A percentile compares a stretch with the other conserved stretches of the same genome.
phyloP scores from a whole-genome alignment of 164 flowering plant genomes.

The Vitis rotundifolia region DNA sequence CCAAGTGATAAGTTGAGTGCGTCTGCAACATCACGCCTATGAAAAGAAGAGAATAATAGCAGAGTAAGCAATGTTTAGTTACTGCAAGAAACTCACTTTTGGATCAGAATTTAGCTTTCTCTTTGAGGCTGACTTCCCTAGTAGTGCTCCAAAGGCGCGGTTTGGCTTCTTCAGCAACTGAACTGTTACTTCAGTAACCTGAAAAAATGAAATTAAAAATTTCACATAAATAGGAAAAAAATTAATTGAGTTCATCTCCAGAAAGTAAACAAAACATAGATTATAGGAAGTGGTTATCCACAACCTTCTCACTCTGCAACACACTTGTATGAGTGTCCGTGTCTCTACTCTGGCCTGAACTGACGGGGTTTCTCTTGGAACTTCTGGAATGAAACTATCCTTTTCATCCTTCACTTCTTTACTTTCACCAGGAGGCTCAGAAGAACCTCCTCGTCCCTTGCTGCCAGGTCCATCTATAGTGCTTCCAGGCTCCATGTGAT shows the following conservation, averaged over 20 bases:
- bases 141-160: slow-evolving; percentile 78
- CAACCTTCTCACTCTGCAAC: slow-evolving; percentile 21
- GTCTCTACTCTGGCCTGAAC: slow-evolving; percentile 18
- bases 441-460: slow-evolving; percentile 6
- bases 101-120: slow-evolving; percentile 43
- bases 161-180: slow-evolving; percentile 74
- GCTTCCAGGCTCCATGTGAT: slow-evolving; percentile 11
- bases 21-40: neutral
- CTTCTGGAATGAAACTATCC: slow-evolving; percentile 2
- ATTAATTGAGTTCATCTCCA: neutral
- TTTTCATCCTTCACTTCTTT: slow-evolving; percentile 10
- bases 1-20: neutral
- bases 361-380: slow-evolving; percentile 5
- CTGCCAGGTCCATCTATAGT: slow-evolving; percentile 7
- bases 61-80: neutral
- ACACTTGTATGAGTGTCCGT: neutral
- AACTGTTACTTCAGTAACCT: slow-evolving; percentile 67
- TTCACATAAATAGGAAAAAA: neutral
- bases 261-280: neutral
- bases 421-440: slow-evolving; percentile 12
- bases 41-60: neutral
- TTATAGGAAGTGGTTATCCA: neutral
- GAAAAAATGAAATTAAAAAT: neutral
- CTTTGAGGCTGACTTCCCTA: slow-evolving; percentile 61
- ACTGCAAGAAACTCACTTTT: slow-evolving; percentile 32